Evolutionary conservation across 345 rosid genomes (phyloP), one percentile per base, ranked within the genome.

Genomic region (Limnanthes douglasii): DNA sequence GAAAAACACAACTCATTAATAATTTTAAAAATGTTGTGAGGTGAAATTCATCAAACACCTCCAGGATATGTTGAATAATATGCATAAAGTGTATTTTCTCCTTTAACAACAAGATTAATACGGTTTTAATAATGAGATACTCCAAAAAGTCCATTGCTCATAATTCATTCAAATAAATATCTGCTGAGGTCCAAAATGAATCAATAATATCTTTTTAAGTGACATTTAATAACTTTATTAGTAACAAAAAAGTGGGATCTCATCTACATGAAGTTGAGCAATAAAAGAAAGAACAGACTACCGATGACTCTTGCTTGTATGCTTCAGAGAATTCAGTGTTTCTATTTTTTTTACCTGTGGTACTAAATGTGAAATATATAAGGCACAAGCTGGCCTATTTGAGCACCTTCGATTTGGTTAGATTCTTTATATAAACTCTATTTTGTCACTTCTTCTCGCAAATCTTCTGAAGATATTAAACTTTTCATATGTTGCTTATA

Each of bases 341-440:
- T 74, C 79, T 53, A 75, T 53, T 43, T 72, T 90, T 60, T 92
- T 78, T 42, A 84, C 77, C 77, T 79, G 79, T 41, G 95, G 92
- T 61, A 71, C 61, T 57, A 64, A 51, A 84, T 56, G 20, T 66
- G 73, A 29, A 84, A 47, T 50, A 72, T 74, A 31, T 74, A 25
- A 37, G 94, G 81, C 34, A 68, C 56, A 39, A 90, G 47, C 62
- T 46, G 48, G 38, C 64, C 55, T 49, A 79, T 70, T 53, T 90
- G 92, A 36, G 58, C 56, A 31, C 70, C 84, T 43, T 71, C 75
- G 43, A 84, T 64, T 30, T 41, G 45, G 50, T 23, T 18, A 2
- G 73, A 67, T 45, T 77, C 84, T 56, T 50, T 53, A 25, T 82
- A 70, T 53, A 84, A 59, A 71, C 73, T 75, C 96, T 92, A 90